A percentile compares a stretch with the other conserved stretches of the same genome.
Evolutionary conservation across 768 basidiomycete species (phyloP).

Genomic region (Auricularia auricula-judae): DNA sequence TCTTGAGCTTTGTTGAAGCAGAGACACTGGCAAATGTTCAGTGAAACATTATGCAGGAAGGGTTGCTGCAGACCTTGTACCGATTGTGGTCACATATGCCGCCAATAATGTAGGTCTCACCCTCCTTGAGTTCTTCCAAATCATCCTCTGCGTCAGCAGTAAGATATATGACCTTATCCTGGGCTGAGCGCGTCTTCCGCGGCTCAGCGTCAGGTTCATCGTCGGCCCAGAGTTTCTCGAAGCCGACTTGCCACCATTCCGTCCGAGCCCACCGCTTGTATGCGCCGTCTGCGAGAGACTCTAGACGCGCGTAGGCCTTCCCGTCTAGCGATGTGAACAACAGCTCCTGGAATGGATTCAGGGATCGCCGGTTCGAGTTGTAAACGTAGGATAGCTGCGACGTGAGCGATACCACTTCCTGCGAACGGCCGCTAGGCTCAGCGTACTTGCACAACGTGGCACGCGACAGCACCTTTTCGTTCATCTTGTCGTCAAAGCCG

Average conservation of each 20-base stretch:
- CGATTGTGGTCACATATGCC: constrained; percentile 92
- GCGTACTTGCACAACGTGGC: too few relatives aligned
- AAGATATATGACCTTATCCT: constrained; percentile 69
- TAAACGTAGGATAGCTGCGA: constrained; percentile 91
- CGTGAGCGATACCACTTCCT: constrained; percentile 87
- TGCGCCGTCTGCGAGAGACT: constrained; percentile 50
- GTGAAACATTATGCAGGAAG: background rate
- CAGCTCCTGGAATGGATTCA: constrained; percentile 57
- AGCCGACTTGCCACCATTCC: constrained; percentile 74
- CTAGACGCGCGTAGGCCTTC: constrained; percentile 51
- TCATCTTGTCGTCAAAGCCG: constrained; percentile 89
- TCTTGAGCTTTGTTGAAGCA: constrained; percentile 77
- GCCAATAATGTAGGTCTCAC: constrained; percentile 89
- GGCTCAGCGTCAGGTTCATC: constrained; percentile 4
- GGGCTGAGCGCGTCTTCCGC: constrained; percentile 12
- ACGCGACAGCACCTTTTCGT: constrained; percentile 59
- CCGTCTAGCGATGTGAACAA: constrained; percentile 76
- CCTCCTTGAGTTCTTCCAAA: constrained; percentile 67
- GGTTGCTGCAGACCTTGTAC: constrained; percentile 52
- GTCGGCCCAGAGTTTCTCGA: constrained; percentile 53
- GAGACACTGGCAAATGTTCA: constrained; percentile 46
- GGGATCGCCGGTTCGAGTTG: constrained; percentile 68
- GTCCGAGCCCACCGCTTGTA: constrained; percentile 74
- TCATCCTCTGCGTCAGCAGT: constrained; percentile 90
- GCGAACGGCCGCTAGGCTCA: constrained; percentile 1